Base-by-base conservation (phyloP, 768 basidiomycete genomes). In the Favolaschia claudopus region DNA sequence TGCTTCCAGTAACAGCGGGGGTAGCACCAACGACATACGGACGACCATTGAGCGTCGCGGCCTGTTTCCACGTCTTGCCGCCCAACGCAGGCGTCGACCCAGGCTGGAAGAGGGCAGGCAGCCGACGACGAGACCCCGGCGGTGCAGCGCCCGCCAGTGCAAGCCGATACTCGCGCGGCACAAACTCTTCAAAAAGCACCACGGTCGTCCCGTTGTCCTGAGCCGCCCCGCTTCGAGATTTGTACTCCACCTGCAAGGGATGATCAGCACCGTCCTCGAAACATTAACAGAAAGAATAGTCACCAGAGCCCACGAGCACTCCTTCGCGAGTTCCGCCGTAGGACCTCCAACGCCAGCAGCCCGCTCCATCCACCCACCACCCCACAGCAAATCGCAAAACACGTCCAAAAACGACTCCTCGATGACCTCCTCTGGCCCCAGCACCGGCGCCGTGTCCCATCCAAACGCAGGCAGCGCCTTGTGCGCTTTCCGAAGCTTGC, bases 251-350 rank as follows among this genome's bases (percentile, higher is more conserved):
- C 91, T 96, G 63, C 25, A 45, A 20, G 36, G 39, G 22, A 34
- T 39, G 14, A 33, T 33, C 20, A 55, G 39, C 42, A 51, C 7
- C 3, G 7, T 42, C 27, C 46, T 17, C 47, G 38, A 5, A 12
- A 43, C 6, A 40, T 50, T 37, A 38, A 60, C 22, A 34, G 32
- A 56, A 20, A 63, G 58, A 8, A 31, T 4, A 78, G 87, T 76
- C 68, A 96, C 95, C 79, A 98, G 65, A 19, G 90, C 93, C 95
- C 95, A 98, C 69, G 93, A 95, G 66, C 93, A 92, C 63, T 96
- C 93, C 63, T 91, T 80, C 70, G 94, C 93, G 29, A 59, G 9
- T 29, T 63, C 64, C 32, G 55, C 55, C 47, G 38, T 27, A 19
- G 50, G 29, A 4, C 69, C 71, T 57, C 88, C 85, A 64, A 95